Base-by-base conservation (phyloP, 73 alveolate species). In the Paramecium sonneborni region DNA sequence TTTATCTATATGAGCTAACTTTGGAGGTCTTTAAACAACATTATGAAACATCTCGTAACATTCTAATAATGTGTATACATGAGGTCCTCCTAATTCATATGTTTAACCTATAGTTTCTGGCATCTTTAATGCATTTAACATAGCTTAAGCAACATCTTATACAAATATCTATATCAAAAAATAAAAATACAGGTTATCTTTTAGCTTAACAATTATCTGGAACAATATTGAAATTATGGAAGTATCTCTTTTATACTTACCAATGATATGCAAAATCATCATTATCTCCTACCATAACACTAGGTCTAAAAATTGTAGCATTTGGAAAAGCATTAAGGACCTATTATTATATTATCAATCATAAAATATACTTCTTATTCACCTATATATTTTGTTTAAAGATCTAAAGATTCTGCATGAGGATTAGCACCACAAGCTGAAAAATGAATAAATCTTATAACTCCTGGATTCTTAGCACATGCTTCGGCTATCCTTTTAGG, bases 31-130 rank as follows among this genome's bases (percentile, higher is more conserved):
- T 15, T 92, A 95, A 20, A 92, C 70, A 32, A 88, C 52, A 41
- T 93, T 85, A 39, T 67, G 92, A 39, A 93, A 46, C 68, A 93
- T 93, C 85, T 93, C 96, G 24, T 62, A 92, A 57, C 92, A 26
- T 82, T 93, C 96, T 58, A 70, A 57, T 34, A 58, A 28, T 32
- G 95, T 24, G 56, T 93, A 93, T 12, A 93, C 96, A 37, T 93
- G 96, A 30, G 96, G 96, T 21, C 96, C 96, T 41, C 96, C 96
- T 72, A 88, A 92, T 76, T 93, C 96, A 43, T 93, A 93, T 21
- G 95, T 93, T 44, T 92, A 46, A 24, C 96, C 96, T 43, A 84
- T 62, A 15, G 94, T 76, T 82, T 93, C 96, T 68, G 92, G 93
- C 74, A 93, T 79, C 39, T 86, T 93, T 37, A 93, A 85, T 38